Conservation (phyloP, 2,329 filamentous ascomycete species). For the Aureobasidium subglaciale region DNA sequence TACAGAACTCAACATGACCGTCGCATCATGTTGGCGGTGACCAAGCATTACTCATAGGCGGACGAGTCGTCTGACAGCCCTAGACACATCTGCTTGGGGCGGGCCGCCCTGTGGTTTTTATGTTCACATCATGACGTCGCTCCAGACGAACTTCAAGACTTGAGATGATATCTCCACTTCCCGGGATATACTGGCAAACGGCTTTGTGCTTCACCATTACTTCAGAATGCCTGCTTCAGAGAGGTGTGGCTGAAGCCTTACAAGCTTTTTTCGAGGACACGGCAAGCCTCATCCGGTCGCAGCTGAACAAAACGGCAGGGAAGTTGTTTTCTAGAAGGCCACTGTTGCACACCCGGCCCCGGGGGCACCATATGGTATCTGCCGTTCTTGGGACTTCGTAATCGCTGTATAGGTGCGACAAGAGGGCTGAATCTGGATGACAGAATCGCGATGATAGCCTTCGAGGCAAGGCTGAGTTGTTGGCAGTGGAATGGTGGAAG, state of each 20-base stretch:
- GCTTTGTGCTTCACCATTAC: slow-evolving; percentile 3
- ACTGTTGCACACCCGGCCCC: not conserved
- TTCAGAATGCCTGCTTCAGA: not conserved
- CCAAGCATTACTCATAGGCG: not conserved
- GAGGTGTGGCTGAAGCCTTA: not conserved
- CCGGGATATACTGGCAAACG: not conserved
- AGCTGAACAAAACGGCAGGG: not conserved
- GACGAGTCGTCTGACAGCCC: not conserved
- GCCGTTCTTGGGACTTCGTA: not conserved
- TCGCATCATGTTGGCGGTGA: not conserved
- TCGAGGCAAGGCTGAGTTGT: not conserved
- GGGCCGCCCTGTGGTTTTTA: not conserved
- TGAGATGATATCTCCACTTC: not conserved
- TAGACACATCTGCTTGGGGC: not conserved
- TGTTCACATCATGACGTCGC: not conserved
- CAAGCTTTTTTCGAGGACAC: not conserved
- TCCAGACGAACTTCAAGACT: not conserved
- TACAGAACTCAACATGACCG: not conserved
- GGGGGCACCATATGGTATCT: not conserved
- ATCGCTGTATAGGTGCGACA: not conserved
- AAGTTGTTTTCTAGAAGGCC: not conserved
- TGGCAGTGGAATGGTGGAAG: slow-evolving; percentile 3
- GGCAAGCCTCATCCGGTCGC: not conserved
- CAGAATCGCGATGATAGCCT: not conserved
- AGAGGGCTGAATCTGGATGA: not conserved